phyloP scores from a whole-genome alignment of 495 filamentous ascomycete genomes.

The Cercophora samala region DNA sequence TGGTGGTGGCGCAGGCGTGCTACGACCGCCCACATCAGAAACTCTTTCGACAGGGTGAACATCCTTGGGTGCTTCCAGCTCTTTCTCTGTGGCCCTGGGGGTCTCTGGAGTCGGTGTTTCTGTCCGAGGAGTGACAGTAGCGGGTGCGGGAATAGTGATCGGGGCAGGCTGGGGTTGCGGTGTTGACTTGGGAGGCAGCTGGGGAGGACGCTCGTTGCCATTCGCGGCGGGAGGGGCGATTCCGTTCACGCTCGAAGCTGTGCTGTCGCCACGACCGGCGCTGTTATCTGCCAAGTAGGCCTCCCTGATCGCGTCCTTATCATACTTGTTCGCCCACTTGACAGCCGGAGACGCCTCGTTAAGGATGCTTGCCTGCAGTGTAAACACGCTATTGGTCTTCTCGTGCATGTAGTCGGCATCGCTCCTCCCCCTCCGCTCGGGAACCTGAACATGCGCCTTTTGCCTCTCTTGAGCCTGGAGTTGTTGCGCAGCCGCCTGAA shows the following conservation, averaged over 20 bases:
- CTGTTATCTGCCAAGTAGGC: conserved; percentile 72
- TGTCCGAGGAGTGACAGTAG: conserved; percentile 14
- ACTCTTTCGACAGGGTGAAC: conserved; percentile 39
- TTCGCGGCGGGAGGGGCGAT: conserved; percentile 24
- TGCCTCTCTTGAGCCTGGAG: conserved; percentile 63
- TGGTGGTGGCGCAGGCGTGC: conserved; percentile 40
- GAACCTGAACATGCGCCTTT: conserved; percentile 45
- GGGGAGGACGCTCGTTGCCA: conserved; percentile 31
- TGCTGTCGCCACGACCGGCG: conserved; percentile 58
- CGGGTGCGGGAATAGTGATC: conserved; percentile 12
- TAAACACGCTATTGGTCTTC: conserved; percentile 90
- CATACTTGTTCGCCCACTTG: conserved; percentile 91
- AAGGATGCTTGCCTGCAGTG: conserved; percentile 79
- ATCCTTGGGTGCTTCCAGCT: conserved; percentile 32
- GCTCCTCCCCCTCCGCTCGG: conserved; percentile 47
- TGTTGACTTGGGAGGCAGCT: conserved; percentile 35
- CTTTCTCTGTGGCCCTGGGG: conserved; percentile 31
- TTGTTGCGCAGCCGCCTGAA: conserved; percentile 82
- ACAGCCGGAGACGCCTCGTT: conserved; percentile 87
- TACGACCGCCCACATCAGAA: conserved; percentile 28
- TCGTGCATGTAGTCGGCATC: conserved; percentile 55
- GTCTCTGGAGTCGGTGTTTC: conserved; percentile 24
- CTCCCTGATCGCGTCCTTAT: conserved; percentile 76
- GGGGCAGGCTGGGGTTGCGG: conserved; percentile 23
- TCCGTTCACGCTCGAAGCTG: conserved; percentile 34